Evolutionary conservation across 495 filamentous ascomycete genomes (phyloP).

Genomic region (Lophium mytilinum): DNA sequence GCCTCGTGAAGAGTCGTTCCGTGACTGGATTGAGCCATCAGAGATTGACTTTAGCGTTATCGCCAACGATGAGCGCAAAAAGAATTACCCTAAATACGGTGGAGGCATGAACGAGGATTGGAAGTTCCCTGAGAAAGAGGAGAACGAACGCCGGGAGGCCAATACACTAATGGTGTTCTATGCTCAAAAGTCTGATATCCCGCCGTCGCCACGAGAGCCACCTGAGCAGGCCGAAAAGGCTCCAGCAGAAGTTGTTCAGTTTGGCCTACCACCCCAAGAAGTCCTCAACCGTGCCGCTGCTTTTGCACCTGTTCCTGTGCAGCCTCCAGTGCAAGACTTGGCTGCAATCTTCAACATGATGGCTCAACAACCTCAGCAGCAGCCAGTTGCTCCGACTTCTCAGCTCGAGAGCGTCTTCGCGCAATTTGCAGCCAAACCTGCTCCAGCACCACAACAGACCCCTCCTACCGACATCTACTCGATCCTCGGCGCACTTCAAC

Average conservation of each 20-base stretch:
- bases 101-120: constrained; percentile 46
- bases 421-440: constrained; percentile 33
- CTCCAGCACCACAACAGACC: not conserved
- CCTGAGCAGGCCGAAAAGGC: constrained; percentile 35
- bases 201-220: constrained; percentile 68
- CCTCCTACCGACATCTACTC: constrained; percentile 5
- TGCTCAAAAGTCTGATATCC: constrained; percentile 63
- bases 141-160: constrained; percentile 63
- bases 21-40: constrained; percentile 38
- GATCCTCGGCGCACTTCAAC: constrained; percentile 9
- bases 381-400: constrained; percentile 18
- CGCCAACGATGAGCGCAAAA: constrained; percentile 42
- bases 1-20: constrained; percentile 40
- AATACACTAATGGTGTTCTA: constrained; percentile 82
- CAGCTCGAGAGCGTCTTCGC: constrained; percentile 45
- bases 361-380: constrained; percentile 29
- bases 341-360: constrained; percentile 21
- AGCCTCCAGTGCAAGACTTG: not conserved
- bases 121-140: constrained; percentile 55
- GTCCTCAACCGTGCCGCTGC: constrained; percentile 6
- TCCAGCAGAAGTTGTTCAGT: constrained; percentile 33
- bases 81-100: constrained; percentile 55
- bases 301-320: not conserved
- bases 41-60: constrained; percentile 51
- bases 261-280: constrained; percentile 42